phyloP scores from a whole-genome alignment of 768 basidiomycete species.

The Thelephora ganbajun region DNA sequence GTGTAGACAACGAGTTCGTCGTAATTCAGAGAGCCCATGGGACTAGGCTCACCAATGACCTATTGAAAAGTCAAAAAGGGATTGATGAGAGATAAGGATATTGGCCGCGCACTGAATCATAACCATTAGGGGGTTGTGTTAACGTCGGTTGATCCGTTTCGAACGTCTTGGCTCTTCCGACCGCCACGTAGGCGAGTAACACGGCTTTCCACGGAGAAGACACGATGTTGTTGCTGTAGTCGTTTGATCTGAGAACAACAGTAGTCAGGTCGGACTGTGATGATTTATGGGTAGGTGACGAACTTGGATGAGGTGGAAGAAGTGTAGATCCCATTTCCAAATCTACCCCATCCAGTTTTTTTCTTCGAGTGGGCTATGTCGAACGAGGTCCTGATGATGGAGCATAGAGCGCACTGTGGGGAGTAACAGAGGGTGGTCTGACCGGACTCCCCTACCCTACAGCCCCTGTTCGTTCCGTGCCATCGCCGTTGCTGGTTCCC shows the following conservation, averaged over 20 bases:
- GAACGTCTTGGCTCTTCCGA: conserved; percentile 57
- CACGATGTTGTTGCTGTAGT: conserved; percentile 41
- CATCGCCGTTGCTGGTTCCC: conserved; percentile 66
- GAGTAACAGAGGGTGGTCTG: conserved; percentile 40
- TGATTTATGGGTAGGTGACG: conserved; percentile 8
- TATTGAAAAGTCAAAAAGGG: not conserved
- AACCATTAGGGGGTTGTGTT: conserved; percentile 45
- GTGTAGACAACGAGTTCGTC: conserved; percentile 12
- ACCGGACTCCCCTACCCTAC: conserved; percentile 50
- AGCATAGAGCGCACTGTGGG: conserved; percentile 44
- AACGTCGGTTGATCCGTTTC: conserved; percentile 40
- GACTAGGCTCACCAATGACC: not conserved
- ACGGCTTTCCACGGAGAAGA: conserved; percentile 36
- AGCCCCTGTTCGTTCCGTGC: conserved; percentile 59
- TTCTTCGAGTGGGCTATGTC: conserved; percentile 49
- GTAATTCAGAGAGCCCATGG: conserved; percentile 8
- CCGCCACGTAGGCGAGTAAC: conserved; percentile 58
- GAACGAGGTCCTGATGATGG: conserved; percentile 49
- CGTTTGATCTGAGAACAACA: conserved; percentile 43
- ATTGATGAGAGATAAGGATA: not conserved
- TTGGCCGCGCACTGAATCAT: conserved; percentile 41
- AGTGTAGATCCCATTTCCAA: conserved; percentile 63
- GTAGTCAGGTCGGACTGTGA: not conserved
- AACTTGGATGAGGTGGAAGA: conserved; percentile 64
- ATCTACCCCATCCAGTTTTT: conserved; percentile 55